Evolutionary conservation across 768 basidiomycete species (phyloP), one percentile per base, ranked within the genome.

Genomic region (Lyophyllum shimeji): DNA sequence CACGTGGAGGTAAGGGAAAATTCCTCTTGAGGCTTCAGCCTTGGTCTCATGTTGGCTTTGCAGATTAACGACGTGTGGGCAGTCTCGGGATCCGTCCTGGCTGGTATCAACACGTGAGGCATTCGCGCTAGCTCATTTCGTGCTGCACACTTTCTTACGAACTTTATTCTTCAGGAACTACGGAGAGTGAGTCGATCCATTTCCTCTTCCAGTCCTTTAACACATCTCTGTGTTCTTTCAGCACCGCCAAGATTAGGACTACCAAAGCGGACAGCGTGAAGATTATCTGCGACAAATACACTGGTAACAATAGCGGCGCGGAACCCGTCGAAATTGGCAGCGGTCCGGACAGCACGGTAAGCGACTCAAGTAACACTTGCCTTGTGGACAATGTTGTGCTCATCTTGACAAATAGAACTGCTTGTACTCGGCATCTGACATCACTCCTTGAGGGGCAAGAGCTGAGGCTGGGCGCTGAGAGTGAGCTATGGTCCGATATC

Each of bases 1-100:
- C 29, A 29, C 9, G 29, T 29, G 5, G 5, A 29, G 29, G 29
- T 29, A 4, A 29, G 29, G 5, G 9, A 9, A 29, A 29, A 5
- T 5, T 29, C 9, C 5, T 29, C 4, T 29, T 29, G 4, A 29
- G 4, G 29, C 9, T 29, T 9, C 9, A 29, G 9, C 4, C 9
- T 9, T 29, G 5, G 9, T 29, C 29, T 29, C 29, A 29, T 29
- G 4, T 9, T 42, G 1, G 20, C 11, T 12, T 46, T 31, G 5
- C 9, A 66, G 60, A 64, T 72, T 23, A 73, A 72, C 44, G 71
- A 73, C 46, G 66, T 64, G 11, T 72, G 71, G 71, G 71, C 71
- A 21, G 70, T 72, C 18, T 47, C 59, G 56, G 70, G 71, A n/a
- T 57, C 46, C n/a, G 55, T 50, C 12, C 64, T 73, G 33, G 71